Evolutionary conservation across 2,329 filamentous ascomycete genomes (phyloP), one percentile per base, ranked within the genome.

Genomic region (Aspergillus awamori): DNA sequence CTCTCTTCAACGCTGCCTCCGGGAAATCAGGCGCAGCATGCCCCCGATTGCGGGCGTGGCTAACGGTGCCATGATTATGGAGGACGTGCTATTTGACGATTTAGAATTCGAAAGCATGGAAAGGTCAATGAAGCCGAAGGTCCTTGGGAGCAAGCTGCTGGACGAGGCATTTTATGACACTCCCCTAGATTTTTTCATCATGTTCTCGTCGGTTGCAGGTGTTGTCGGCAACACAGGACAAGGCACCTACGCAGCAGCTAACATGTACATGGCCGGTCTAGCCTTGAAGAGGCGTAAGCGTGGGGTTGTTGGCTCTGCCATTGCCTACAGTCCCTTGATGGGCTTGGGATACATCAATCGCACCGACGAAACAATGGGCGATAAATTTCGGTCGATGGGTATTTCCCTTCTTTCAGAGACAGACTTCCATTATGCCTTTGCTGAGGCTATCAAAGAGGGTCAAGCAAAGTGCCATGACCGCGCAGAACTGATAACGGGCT

Each of bases 241-340:
- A 63, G 64, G 74, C 2, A 81, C 78, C 63, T 85, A 85, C 60
- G 67, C 72, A 0, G 79, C 80, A 0, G 81, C 77, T 3, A 83
- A 83, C 63, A 62, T 63, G 3, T 85, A 75, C 69, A 78, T 84
- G 74, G 65, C 64, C 7, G 65, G 65, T 1, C 65, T 85, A 0
- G 77, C 74, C 0, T 51, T 63, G 0, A 70, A 79, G 15, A 69
- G 82, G 4, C 61, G 76, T 0, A 64, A 63, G 1, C 72, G 77
- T 3, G 80, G 80, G 0, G 61, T 80, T 0, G 70, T 75, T 4
- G 81, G 63, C 1, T 77, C 76, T 1, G 70, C 72, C 2, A 70
- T 83, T 28, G 65, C 78, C 53, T 74, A 82, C 4, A 76, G 78
- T 1, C 57, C 67, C 5, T 66, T 84, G 0, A 58, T 76, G 0